Conservation (phyloP, 2,329 filamentous ascomycete species). For the Aspergillus phoenicis region DNA sequence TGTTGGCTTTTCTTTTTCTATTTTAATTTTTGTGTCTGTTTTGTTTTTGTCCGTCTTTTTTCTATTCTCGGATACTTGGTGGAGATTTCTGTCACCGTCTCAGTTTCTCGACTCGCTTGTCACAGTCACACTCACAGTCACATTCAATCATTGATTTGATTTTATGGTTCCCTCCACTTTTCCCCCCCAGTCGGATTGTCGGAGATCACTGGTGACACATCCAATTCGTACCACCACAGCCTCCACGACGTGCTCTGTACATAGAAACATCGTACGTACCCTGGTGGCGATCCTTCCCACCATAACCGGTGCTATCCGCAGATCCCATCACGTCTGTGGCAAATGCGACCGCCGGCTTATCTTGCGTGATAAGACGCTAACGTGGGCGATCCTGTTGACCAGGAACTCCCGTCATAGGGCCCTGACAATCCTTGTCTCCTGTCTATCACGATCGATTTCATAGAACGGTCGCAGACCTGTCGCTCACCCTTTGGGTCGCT, state of each 20-base stretch:
- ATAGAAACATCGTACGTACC: background rate
- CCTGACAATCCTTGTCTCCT: background rate
- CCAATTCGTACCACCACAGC: background rate
- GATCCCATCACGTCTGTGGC: constrained; percentile 2
- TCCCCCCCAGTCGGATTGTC: too few relatives aligned
- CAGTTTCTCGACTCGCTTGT: background rate
- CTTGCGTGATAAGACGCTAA: constrained; percentile 1
- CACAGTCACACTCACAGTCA: background rate
- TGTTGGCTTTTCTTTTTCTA: background rate
- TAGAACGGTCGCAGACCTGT: background rate
- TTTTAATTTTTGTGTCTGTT: background rate
- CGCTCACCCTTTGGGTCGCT: background rate
- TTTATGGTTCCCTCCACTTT: too few relatives aligned
- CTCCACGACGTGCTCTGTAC: background rate
- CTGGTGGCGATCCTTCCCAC: background rate
- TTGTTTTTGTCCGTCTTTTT: background rate
- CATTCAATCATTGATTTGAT: background rate
- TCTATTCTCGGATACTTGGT: background rate
- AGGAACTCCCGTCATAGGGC: background rate
- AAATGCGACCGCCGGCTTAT: background rate
- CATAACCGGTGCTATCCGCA: background rate
- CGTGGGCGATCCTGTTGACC: background rate
- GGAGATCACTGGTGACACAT: background rate
- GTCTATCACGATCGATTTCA: background rate
- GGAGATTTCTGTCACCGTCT: background rate